phyloP scores from a whole-genome alignment of 441 rosid species.

The Bruguiera hainesii region DNA sequence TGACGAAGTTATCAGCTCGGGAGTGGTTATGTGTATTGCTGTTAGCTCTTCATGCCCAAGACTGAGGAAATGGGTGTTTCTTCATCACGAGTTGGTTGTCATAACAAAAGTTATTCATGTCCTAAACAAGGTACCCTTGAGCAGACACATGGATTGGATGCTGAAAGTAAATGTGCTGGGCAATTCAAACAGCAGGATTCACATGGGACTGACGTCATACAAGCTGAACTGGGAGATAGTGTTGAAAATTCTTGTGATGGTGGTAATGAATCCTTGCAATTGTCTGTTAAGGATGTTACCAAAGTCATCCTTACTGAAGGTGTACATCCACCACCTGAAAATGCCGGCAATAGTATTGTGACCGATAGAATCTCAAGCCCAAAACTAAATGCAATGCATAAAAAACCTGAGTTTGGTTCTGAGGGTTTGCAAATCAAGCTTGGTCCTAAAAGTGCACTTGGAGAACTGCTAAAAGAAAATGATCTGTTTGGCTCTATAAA shows the following conservation, averaged over 20 bases:
- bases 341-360: conserved; percentile 10
- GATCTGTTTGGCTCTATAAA: conserved; percentile 9
- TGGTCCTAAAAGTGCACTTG: conserved; percentile 20
- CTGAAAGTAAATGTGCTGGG: conserved; percentile 20
- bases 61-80: conserved; percentile 34
- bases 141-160: conserved; percentile 22
- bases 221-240: conserved; percentile 21
- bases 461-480: conserved; percentile 18
- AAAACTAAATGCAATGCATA: no score
- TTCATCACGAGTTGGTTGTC: conserved; percentile 35
- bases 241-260: conserved; percentile 4
- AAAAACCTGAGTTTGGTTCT: no score
- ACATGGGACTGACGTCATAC: conserved; percentile 17
- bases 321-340: conserved; percentile 11
- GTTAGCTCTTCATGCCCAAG: conserved; percentile 29
- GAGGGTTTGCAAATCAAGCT: not conserved
- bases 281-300: conserved; percentile 19
- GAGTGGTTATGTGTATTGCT: conserved; percentile 20
- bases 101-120: conserved; percentile 22
- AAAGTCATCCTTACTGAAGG: not conserved
- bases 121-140: conserved; percentile 25
- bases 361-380: conserved; percentile 15
- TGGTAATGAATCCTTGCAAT: conserved; percentile 8
- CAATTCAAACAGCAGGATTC: conserved; percentile 13
- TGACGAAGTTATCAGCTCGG: not conserved